These are phyloP conservation scores for Spiromastix sp. DNA, from an alignment of 2,329 filamentous ascomycete species.

Conservation along the genomic window DNA sequence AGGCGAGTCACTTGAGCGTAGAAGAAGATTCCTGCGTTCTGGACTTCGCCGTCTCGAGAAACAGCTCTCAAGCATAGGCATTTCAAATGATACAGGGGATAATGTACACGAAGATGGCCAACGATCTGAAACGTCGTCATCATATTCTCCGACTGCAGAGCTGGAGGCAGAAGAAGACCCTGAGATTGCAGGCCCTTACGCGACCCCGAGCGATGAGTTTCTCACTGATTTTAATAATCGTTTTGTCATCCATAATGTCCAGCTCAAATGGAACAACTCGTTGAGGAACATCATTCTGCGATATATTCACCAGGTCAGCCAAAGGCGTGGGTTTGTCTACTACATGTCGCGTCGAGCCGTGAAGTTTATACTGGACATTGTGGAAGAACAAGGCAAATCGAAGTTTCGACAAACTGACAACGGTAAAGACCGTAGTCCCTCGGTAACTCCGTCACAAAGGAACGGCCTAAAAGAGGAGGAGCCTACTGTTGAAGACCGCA, in stretches of 20 bases:
- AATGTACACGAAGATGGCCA: conserved; percentile 1
- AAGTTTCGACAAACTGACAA: conserved; percentile 37
- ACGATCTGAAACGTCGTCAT: conserved; percentile 12
- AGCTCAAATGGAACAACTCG: conserved; percentile 97
- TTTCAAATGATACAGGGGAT: conserved; percentile 39
- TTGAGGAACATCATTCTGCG: conserved; percentile 91
- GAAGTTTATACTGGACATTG: conserved; percentile 96
- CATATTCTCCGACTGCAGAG: conserved; percentile 31
- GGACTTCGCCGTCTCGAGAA: conserved; percentile 50
- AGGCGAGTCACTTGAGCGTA: conserved; percentile 44
- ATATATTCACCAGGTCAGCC: conserved; percentile 95
- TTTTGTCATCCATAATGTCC: conserved; percentile 95
- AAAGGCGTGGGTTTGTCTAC: conserved; percentile 91
- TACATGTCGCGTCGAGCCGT: conserved; percentile 92
- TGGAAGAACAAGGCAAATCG: conserved; percentile 80
- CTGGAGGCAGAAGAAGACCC: conserved; percentile 47
- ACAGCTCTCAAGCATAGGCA: conserved; percentile 30
- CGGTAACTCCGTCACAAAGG: conserved; percentile 4
- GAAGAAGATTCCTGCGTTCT: conserved; percentile 48
- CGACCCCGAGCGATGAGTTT: conserved; percentile 66
- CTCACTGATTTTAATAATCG: conserved; percentile 95
- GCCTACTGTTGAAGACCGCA: conserved; percentile 67
- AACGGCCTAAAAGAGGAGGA: conserved; percentile 43
- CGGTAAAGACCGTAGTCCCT: conserved; percentile 6
- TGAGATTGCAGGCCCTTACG: conserved; percentile 49